A percentile compares a stretch with the other conserved stretches of the same genome.
These are phyloP conservation scores for Actinomucor elegans DNA, from an alignment of 371 early-diverging fungal species.

Conservation along the genomic window DNA sequence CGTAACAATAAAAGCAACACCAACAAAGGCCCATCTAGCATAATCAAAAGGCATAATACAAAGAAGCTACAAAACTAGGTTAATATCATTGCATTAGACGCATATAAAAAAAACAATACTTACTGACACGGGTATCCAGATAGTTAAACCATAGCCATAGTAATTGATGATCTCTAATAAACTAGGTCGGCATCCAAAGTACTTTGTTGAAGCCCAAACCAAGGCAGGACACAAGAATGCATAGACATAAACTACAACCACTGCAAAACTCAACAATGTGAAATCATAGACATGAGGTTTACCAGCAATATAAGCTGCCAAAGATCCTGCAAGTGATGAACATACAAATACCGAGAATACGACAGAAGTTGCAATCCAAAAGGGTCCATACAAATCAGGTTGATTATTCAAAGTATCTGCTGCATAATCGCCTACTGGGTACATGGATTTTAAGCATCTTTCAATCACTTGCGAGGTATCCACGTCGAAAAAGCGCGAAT, in stretches of 20 bases:
- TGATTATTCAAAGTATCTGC: constrained; percentile 44
- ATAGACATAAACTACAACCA: constrained; percentile 80
- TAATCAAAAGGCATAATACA: constrained; percentile 69
- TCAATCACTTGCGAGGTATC: constrained; percentile 72
- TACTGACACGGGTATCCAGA: constrained; percentile 93
- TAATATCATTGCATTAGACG: too few relatives aligned
- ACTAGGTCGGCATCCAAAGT: constrained; percentile 78
- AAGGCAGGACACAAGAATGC: constrained; percentile 69
- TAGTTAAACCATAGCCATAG: constrained; percentile 89
- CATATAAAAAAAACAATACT: constrained; percentile 8
- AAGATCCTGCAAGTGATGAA: constrained; percentile 81
- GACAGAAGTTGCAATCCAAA: constrained; percentile 95
- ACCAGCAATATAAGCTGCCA: constrained; percentile 68
- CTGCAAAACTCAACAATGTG: constrained; percentile 76
- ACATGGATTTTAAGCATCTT: constrained; percentile 49
- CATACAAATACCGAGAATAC: constrained; percentile 91
- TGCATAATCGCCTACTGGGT: constrained; percentile 50
- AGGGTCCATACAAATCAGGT: constrained; percentile 68
- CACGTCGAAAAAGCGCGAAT: constrained; percentile 87
- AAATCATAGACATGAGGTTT: constrained; percentile 72
- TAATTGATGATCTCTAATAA: constrained; percentile 82
- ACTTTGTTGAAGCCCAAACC: constrained; percentile 83
- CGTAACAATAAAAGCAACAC: constrained; percentile 48
- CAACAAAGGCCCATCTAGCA: constrained; percentile 68
- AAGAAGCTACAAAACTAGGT: constrained; percentile 44